phyloP scores from a whole-genome alignment of 768 basidiomycete species.

The Harrya chromipes region DNA sequence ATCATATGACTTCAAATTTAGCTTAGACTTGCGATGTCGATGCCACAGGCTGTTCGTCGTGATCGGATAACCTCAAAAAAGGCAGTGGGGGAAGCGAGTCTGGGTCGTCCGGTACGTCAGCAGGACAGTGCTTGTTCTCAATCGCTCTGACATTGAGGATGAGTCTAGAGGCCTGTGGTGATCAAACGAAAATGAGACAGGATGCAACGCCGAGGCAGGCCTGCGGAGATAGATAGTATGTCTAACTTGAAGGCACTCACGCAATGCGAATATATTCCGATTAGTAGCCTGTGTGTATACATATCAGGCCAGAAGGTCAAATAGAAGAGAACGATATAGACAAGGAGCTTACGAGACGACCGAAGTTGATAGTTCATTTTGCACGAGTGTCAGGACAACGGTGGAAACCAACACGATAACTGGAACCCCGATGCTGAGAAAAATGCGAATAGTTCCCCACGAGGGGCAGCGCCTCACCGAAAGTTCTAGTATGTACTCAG shows the following conservation, averaged over 20 bases:
- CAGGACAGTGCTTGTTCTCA: neutral
- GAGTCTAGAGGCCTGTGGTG: constrained; percentile 16
- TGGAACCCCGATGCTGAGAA: neutral
- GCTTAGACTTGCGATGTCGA: constrained; percentile 9
- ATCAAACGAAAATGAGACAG: neutral
- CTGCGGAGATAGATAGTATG: neutral
- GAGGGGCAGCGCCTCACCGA: constrained; percentile 5
- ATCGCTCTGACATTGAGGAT: constrained; percentile 18
- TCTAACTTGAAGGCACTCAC: constrained; percentile 12
- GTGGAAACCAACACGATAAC: constrained; percentile 17
- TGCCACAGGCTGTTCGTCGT: constrained; percentile 5
- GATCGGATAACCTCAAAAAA: neutral
- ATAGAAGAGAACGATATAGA: neutral
- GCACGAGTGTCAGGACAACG: constrained; percentile 11
- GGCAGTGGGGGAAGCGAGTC: constrained; percentile 2
- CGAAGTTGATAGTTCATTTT: constrained; percentile 11
- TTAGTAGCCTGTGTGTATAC: constrained; percentile 9
- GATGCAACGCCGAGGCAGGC: neutral
- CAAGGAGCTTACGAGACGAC: constrained; percentile 13
- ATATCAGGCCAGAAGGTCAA: constrained; percentile 1
- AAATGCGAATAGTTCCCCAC: neutral
- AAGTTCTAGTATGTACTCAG: constrained; percentile 9
- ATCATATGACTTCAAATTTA: too few relatives aligned
- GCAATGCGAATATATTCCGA: constrained; percentile 20
- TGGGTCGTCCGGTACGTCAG: constrained; percentile 1